Evolutionary conservation across 805 yeast genomes (phyloP), one percentile per base, ranked within the genome.

Genomic region (Candida alai): DNA sequence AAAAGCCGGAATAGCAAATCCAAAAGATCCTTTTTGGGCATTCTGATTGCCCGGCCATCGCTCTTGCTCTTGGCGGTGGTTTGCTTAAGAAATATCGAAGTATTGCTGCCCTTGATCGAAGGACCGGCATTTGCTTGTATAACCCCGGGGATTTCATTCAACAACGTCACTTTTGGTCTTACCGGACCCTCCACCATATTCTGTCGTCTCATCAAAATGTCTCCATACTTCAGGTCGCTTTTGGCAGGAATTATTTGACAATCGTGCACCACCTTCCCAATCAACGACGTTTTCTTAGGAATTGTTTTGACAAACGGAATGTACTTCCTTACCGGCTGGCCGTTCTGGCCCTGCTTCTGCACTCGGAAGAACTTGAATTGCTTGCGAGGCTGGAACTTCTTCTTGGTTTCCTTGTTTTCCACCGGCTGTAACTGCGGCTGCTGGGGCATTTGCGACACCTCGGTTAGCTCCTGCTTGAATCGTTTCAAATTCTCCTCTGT

Each of bases 181-280:
- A 67, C 67, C 44, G 76, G 77, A 6, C 55, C 65, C 25, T 54
- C 51, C 40, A 58, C 76, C 68, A 59, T 78, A 64, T 59, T 73
- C 70, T 54, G 74, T 65, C 57, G 68, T 66, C 52, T 67, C 30
- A 49, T 31, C 45, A 78, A 71, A 49, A 80, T 76, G 56, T 81
- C 70, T 30, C 66, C 59, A 56, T 88, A 87, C 53, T 82, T 81
- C 19, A 75, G 70, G 51, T 87, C 95, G 28, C 68, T 63, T 49
- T 78, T 74, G 4, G 87, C 76, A 9, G 97, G 97, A 33, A 83
- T 75, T 14, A 86, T 80, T 48, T 83, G 85, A 57, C 97, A 89
- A 54, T 93, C 98, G 55, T 93, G 97, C 37, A 81, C 84, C 19
- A 90, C 80, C 23, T 88, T 85, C 24, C 98, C 98, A 9, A 78